Base-by-base conservation (phyloP, 345 rosid species). In the Eucalyptus pauciflora region DNA sequence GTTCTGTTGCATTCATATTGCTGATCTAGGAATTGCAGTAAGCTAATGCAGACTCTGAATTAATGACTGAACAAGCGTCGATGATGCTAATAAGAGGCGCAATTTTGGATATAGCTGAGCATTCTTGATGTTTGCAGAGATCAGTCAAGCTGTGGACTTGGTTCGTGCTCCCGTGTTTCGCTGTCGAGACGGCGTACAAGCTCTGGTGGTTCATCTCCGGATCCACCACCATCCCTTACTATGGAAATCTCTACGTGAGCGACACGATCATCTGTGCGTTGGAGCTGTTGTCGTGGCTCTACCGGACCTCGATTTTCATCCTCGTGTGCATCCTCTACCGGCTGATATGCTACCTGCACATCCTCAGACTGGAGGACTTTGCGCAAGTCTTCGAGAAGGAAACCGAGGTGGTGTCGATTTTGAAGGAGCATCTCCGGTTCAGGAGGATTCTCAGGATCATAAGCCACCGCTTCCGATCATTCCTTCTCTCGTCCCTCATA, bases 131-230 rank as follows among this genome's bases (percentile, higher is more conserved):
- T 80, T 60, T 93, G 93, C 96, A 97, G 99, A 90, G 91, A 88
- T 96, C 99, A 79, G 88, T 92, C 95, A 95, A 90, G 92, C 94
- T 97, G 18, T 94, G 96, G 67, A 91, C 93, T 67, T 91, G 92
- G 88, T 96, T 95, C 90, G 97, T 96, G 54, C 91, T 96, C 69
- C 99, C 99, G 45, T 96, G 96, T 92, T 94, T 97, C 7, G 93
- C 93, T 17, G 89, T 91, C 0, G 98, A 97, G 94, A 91, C 91
- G n/a, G 94, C 91, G 37, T 97, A 97, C 92, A 95, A 95, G 91
- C 94, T 96, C 67, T 97, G 99, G 99, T 97, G 99, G 99, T 97
- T 94, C 89, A 92, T 92, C 87, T 91, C 97, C 4, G 99, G 99
- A 88, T 92, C 89, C 8, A 15, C 92, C 71, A 45, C 93, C 88